These are phyloP conservation scores for Boletales sp. DNA, from an alignment of 768 basidiomycete genomes.

Conservation along the genomic window DNA sequence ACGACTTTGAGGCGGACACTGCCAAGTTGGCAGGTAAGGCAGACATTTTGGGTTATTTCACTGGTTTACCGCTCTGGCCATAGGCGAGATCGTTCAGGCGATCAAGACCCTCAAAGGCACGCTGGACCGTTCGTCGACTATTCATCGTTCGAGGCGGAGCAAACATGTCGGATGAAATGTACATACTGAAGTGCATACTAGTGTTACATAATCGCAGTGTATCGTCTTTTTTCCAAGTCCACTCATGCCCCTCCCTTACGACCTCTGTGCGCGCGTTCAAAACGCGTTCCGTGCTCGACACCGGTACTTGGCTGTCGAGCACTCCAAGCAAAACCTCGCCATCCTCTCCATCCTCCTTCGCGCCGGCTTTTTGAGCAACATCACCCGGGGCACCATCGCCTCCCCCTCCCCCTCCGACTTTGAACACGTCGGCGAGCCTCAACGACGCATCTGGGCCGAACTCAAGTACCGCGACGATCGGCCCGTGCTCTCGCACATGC, in stretches of 20 bases:
- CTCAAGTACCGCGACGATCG: conserved; percentile 92
- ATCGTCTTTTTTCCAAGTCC: background rate
- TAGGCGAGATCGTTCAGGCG: conserved; percentile 76
- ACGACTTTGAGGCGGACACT: conserved; percentile 95
- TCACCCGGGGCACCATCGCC: conserved; percentile 75
- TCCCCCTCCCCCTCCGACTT: conserved; percentile 67
- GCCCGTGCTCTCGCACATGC: conserved; percentile 78
- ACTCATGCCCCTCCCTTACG: conserved; percentile 61
- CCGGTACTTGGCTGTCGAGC: conserved; percentile 68
- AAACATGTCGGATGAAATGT: conserved; percentile 45
- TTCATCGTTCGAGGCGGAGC: conserved; percentile 60
- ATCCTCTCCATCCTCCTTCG: conserved; percentile 92
- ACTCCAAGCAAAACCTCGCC: conserved; percentile 86
- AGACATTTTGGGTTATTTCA: background rate
- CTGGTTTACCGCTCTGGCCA: conserved; percentile 2
- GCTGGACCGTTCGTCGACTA: conserved; percentile 61
- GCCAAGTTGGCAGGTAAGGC: conserved; percentile 70
- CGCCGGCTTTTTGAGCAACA: conserved; percentile 77
- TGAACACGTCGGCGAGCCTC: conserved; percentile 50
- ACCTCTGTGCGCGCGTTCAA: conserved; percentile 87
- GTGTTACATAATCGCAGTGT: conserved; percentile 13
- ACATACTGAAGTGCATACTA: background rate
- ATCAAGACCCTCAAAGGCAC: conserved; percentile 62
- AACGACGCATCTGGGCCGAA: conserved; percentile 87
- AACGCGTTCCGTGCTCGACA: conserved; percentile 91